Evolutionary conservation across 305 asterid genomes (phyloP), one percentile per base, ranked within the genome.

Genomic region (Fraxinus paxiana): DNA sequence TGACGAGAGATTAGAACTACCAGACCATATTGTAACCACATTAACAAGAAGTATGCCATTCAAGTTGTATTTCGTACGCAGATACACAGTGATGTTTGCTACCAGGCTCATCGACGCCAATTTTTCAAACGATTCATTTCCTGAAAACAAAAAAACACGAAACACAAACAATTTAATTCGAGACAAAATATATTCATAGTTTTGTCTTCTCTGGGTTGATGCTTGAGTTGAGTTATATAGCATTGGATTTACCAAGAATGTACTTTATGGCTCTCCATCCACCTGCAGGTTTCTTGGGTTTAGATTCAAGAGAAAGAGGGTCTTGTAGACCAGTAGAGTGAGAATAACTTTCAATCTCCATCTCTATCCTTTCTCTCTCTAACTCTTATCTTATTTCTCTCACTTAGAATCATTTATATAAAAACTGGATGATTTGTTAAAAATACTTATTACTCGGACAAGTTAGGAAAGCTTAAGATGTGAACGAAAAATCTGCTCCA

Each of bases 111-210:
- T 91, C 12, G 98, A 89, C 0, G 97, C 98, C 88, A 94, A 38
- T 83, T 94, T 94, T 90, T 94, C 97, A 78, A 94, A 94, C 18
- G 97, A 90, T 75, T 94, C 98, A 78, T 94, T 92, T 15, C 92
- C 97, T 90, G n/a, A 43, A 35, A 1, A 77, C 0, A 28, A 6
- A 13, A 30, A 3, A 38, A 3, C 54, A 18, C 7, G 30, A 15
- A 26, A 20, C 0, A 63, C 72, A 63, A 26, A 26, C 15, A 63
- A 9, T 22, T 63, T 8, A 63, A 3, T 10, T 59, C 13, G 35
- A 9, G 35, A 63, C 15, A 24, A 61, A 20, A 61, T 24, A 63
- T 3, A 24, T 63, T 24, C 31, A 20, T 9, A 8, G 2, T 22
- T 7, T 9, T 24, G 15, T 24, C n/a, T 65, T 12, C 4, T 65